Percentiles rank a stretch among this genome's conserved stretches.
Evolutionary conservation across 169 alveolate genomes (phyloP).

Genomic region (Plasmodium fragile): DNA sequence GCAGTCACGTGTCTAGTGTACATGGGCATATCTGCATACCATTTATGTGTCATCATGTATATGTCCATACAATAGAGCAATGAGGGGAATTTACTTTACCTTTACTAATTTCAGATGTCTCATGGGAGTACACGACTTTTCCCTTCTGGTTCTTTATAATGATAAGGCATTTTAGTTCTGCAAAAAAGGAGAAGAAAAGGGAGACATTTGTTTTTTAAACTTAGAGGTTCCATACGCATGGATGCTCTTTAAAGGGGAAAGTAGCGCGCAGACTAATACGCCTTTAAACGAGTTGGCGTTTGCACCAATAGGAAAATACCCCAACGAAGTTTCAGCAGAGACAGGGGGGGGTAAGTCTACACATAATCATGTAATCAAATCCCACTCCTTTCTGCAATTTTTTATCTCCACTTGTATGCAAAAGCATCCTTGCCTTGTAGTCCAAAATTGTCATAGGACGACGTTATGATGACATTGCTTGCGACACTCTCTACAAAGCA

Average conservation of each 20-base stretch:
- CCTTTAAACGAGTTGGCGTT: not conserved
- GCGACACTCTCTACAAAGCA: slow-evolving; percentile 62
- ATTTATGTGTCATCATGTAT: not conserved
- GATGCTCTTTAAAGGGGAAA: not conserved
- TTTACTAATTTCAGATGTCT: slow-evolving; percentile 28
- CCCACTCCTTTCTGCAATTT: not conserved
- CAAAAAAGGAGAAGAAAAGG: not conserved
- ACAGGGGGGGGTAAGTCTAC: not conserved
- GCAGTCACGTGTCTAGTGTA: not conserved
- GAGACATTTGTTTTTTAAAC: not conserved
- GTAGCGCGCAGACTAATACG: not conserved
- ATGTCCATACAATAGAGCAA: not conserved
- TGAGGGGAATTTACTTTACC: not conserved
- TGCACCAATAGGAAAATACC: not conserved
- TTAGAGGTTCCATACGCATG: not conserved
- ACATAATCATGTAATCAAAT: not conserved
- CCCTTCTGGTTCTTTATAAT: slow-evolving; percentile 26
- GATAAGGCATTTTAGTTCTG: slow-evolving; percentile 55
- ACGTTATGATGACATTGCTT: slow-evolving; percentile 34
- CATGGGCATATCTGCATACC: not conserved
- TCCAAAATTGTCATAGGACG: slow-evolving; percentile 64
- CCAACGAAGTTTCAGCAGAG: not conserved
- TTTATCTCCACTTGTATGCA: not conserved
- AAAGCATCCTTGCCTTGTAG: slow-evolving; percentile 8
- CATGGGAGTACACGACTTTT: slow-evolving; percentile 38